Conservation (phyloP, 352 stramenopile species). For the Phytopythium kandeliae region DNA sequence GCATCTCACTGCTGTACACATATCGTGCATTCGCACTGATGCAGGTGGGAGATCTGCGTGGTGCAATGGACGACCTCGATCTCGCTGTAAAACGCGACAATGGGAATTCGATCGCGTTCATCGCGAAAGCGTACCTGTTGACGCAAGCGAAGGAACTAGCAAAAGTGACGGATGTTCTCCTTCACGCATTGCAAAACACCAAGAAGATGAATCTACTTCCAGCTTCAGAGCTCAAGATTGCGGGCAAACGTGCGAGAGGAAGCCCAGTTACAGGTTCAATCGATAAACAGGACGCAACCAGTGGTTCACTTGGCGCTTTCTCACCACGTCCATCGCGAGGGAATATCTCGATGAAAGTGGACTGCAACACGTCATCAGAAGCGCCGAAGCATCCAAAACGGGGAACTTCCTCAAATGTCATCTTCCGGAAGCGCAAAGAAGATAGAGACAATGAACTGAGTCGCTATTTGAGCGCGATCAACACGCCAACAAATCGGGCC, state of each 20-base stretch:
- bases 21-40: conserved; percentile 30
- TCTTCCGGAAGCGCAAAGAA: conserved; percentile 3
- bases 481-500: not conserved
- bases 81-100: conserved; percentile 34
- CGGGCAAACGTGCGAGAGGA: not conserved
- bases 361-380: not conserved
- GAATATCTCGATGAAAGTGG: not conserved
- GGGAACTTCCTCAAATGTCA: not conserved
- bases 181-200: conserved; percentile 27
- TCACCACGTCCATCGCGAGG: not conserved
- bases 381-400: not conserved
- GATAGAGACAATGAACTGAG: conserved; percentile 6
- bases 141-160: conserved; percentile 10
- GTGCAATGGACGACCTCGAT: conserved; percentile 27
- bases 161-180: conserved; percentile 18
- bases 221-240: not conserved
- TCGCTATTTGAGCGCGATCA: not conserved
- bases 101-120: conserved; percentile 32
- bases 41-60: conserved; percentile 10
- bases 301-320: not conserved
- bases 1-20: conserved; percentile 26
- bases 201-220: conserved; percentile 22
- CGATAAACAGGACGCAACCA: not conserved
- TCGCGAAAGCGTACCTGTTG: conserved; percentile 36
- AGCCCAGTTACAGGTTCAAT: not conserved